Conservation (phyloP, 164 flowering plant genomes). For the Cinnamomum micranthum region DNA sequence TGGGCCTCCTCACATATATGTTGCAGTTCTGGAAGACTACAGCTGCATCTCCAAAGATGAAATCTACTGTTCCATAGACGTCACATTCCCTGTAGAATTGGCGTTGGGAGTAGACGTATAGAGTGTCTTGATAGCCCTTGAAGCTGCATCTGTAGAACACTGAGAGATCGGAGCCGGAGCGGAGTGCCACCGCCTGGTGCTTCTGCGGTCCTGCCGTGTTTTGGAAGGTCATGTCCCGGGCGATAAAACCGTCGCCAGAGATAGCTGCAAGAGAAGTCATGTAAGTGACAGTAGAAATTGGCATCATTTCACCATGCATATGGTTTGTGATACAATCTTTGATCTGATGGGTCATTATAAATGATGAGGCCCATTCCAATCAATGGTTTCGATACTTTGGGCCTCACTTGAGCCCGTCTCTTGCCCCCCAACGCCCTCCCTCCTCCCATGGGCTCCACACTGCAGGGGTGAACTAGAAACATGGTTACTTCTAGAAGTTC, state of each 20-base stretch:
- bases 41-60: slow-evolving; percentile 58
- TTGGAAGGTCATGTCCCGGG: slow-evolving; percentile 46
- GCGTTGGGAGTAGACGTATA: slow-evolving; percentile 44
- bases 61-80: slow-evolving; percentile 55
- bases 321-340: too few species aligned
- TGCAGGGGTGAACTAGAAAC: neutral
- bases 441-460: too few species aligned
- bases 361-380: too few species aligned
- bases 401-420: too few species aligned
- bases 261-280: slow-evolving; percentile 33
- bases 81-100: slow-evolving; percentile 49
- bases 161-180: slow-evolving; percentile 54
- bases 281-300: neutral
- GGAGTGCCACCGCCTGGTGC: slow-evolving; percentile 59
- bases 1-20: slow-evolving; percentile 41
- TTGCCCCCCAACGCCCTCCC: too few species aligned
- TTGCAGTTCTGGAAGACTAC: slow-evolving; percentile 52
- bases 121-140: slow-evolving; percentile 62
- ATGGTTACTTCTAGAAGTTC: neutral
- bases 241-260: slow-evolving; percentile 49
- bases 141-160: slow-evolving; percentile 55
- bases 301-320: too few species aligned
- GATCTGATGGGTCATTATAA: too few species aligned
- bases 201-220: slow-evolving; percentile 60
- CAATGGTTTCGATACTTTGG: too few species aligned